phyloP scores from a whole-genome alignment of 1,284 basidiomycete genomes.

The Cutaneotrichosporon cutaneum region DNA sequence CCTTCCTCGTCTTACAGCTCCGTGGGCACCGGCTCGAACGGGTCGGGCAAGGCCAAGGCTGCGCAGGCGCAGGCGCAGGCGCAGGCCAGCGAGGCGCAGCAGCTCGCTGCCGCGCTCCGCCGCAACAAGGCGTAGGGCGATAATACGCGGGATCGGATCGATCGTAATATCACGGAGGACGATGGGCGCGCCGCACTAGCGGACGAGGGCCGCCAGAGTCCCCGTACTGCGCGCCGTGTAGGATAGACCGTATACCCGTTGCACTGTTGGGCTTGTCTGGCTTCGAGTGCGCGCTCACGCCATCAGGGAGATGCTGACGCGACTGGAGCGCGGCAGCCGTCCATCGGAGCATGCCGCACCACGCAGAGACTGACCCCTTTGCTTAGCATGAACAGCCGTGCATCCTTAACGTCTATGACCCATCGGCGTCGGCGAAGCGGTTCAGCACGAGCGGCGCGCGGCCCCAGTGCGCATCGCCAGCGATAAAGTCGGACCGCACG shows the following conservation, averaged over 20 bases:
- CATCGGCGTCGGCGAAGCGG: no score
- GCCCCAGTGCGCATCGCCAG: slow-evolving; percentile 65
- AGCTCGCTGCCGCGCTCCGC: background rate
- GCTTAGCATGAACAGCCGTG: no score
- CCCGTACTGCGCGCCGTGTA: background rate
- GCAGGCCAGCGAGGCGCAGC: background rate
- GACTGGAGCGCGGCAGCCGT: no score
- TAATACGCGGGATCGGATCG: no score
- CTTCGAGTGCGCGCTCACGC: no score
- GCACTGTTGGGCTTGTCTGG: background rate
- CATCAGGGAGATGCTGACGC: no score
- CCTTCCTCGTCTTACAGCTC: background rate
- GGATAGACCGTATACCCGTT: slow-evolving; percentile 1
- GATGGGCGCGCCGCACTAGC: background rate
- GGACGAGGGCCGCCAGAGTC: background rate
- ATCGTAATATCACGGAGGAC: background rate
- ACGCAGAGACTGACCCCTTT: no score
- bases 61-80: background rate
- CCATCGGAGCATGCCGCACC: no score
- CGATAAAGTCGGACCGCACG: slow-evolving; percentile 64
- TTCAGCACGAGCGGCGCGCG: slow-evolving; percentile 57
- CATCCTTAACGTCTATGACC: no score
- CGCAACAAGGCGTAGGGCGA: background rate
- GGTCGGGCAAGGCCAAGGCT: background rate
- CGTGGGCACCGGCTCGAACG: no score